Evolutionary conservation across 2,329 filamentous ascomycete species (phyloP).

Genomic region (Trichophyton benhamiae): DNA sequence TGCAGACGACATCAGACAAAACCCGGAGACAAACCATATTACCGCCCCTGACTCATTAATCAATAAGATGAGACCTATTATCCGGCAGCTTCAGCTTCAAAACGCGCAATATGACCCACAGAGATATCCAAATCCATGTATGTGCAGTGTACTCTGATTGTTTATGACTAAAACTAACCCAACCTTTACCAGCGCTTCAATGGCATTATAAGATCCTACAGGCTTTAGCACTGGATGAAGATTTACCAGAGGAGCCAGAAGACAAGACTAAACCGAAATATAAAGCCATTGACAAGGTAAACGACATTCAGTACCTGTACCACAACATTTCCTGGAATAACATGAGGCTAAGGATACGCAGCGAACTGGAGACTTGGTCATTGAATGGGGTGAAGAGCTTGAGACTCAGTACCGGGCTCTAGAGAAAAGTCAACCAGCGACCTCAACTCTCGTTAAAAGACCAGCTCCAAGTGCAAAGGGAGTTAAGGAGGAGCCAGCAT

Average conservation of each 20-base stretch:
- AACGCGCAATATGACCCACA: slow-evolving; percentile 70
- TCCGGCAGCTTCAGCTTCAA: slow-evolving; percentile 80
- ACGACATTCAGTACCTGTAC: not conserved
- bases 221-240: slow-evolving; percentile 80
- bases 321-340: too few relatives aligned
- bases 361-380: slow-evolving; percentile 64
- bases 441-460: slow-evolving; percentile 39
- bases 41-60: slow-evolving; percentile 57
- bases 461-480: slow-evolving; percentile 17
- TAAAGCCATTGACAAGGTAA: slow-evolving; percentile 68
- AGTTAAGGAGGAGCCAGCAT: slow-evolving; percentile 19
- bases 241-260: slow-evolving; percentile 59
- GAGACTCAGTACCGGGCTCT: slow-evolving; percentile 44
- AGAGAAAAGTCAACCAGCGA: slow-evolving; percentile 30
- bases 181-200: slow-evolving; percentile 49
- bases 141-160: slow-evolving; percentile 10
- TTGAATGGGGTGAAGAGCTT: slow-evolving; percentile 62
- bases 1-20: slow-evolving; percentile 71
- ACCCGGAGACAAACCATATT: slow-evolving; percentile 49
- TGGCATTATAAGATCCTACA: slow-evolving; percentile 97
- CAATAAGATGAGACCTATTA: slow-evolving; percentile 67
- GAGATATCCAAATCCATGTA: slow-evolving; percentile 74
- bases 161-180: not conserved
- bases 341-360: slow-evolving; percentile 14
- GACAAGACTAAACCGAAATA: slow-evolving; percentile 78